Base-by-base conservation (phyloP, 2,329 filamentous ascomycete species). In the Stagonosporopsis tanaceti region DNA sequence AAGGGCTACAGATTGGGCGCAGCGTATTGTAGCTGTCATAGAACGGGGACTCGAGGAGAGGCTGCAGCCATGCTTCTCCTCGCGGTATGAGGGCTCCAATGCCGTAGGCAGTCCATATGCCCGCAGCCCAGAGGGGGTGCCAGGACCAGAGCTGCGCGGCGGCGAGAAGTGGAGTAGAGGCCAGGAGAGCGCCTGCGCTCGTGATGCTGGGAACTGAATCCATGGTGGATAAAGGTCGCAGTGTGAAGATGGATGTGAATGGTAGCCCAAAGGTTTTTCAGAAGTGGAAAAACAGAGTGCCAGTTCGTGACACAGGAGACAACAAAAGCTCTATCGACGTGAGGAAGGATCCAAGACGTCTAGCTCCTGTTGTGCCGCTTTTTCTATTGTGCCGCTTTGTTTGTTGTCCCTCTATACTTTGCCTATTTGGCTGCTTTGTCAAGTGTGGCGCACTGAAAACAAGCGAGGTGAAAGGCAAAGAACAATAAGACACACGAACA, bases 101-200 rank as follows among this genome's bases (percentile, higher is more conserved):
- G n/a, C 42, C 50, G 17, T 47, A 47, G 4, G 20, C 20, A 27
- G 35, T 39, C 50, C 50, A 53, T 30, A 53, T 53, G 17, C 42
- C 50, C 17, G 50, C 42, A 34, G 50, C 50, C 50, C 42, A 41
- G 2, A 53, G 35, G 3, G 42, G 37, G 30, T 53, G 35, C 42
- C 35, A 46, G n/a, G 42, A 12, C 50, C 50, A 47, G 20, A 53
- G 35, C 6, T 47, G 50, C 35, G 50, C 35, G 28, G 50, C 42
- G 8, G 42, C 17, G 17, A 47, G 28, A 14, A 53, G 42, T 6
- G 50, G 42, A 32, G 37, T 41, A 1, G 50, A 34, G 17, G 37
- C 15, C 35, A 35, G 32, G 7, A 46, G 41, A 14, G 28, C 27
- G 7, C 11, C 42, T 30, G 17, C 50, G 11, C 4, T 47, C 15